Evolutionary conservation across 108 stramenopile species (phyloP), one percentile per base, ranked within the genome.

Genomic region (Parietichytrium sp.): DNA sequence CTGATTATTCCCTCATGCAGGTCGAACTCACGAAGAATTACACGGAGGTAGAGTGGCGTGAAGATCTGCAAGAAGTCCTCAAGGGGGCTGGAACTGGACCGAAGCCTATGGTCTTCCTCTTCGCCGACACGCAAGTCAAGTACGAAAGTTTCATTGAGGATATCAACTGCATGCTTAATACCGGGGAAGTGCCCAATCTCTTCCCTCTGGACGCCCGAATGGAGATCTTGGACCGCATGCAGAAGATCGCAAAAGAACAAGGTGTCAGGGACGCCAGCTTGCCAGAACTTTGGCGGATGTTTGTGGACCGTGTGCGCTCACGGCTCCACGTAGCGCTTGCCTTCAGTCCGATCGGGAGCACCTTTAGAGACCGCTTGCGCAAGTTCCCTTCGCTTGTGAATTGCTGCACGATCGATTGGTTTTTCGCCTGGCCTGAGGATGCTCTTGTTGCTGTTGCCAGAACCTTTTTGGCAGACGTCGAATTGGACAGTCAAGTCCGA

Each of bases 141-240:
- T 55, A 81, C 45, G 88, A 91, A 85, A 55, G 85, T 13, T 90
- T 90, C 49, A 79, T 89, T 20, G 91, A 91, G 80, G 91, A 91
- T 51, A 86, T 91, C 31, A 90, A 90, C 55, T 85, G 85, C 30
- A 88, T 91, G 29, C 87, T 91, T 45, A 91, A 91, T 80, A 88
- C 87, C 48, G 90, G 90, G 23, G 90, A 91, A 83, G 90, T 90
- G 51, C 85, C 89, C 0, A 90, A 88, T 81, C 84, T 90, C 2
- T 89, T 88, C 79, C 84, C 84, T 50, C 77, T 81, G 38, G 88
- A 89, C 23, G 89, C 85, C 78, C 50, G 88, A 29, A 78, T 82
- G 55, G 85, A 55, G 47, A 88, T 91, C 42, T 86, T 85, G 47
- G 86, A 87, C 82, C 81, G 42, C 13, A 36, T 86, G 42, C 84